Conservation (phyloP, 1,284 basidiomycete genomes). For the Gomphus bonarii region DNA sequence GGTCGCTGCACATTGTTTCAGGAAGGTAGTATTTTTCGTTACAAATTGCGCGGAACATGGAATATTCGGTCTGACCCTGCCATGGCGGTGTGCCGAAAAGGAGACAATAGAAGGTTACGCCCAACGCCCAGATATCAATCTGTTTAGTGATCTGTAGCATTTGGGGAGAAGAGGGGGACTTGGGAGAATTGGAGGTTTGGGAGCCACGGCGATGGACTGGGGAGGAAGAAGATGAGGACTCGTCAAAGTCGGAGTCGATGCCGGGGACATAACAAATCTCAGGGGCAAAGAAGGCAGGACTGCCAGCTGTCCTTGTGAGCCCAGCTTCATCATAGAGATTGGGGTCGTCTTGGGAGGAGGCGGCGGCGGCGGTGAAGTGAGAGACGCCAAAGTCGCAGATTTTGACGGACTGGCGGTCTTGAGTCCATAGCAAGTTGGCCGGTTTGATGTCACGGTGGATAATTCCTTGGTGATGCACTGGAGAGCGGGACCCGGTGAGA, state of each 20-base stretch:
- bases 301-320: conserved; percentile 89
- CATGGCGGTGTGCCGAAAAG: conserved; percentile 82
- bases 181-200: conserved; percentile 22
- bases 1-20: conserved; percentile 67
- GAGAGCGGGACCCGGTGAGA: conserved; percentile 1
- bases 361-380: conserved; percentile 62
- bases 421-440: conserved; percentile 88
- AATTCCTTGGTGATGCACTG: conserved; percentile 95
- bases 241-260: conserved; percentile 8
- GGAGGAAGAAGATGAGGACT: conserved; percentile 1
- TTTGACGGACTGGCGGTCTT: conserved; percentile 79
- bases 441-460: conserved; percentile 99
- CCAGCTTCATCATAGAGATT: conserved; percentile 79
- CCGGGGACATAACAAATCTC: conserved; percentile 44
- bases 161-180: conserved; percentile 23
- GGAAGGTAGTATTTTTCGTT: conserved; percentile 69
- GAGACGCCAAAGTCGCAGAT: conserved; percentile 98
- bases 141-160: conserved; percentile 82
- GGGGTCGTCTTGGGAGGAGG: conserved; percentile 37
- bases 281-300: conserved; percentile 95
- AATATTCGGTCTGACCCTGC: conserved; percentile 56
- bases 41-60: conserved; percentile 79
- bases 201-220: conserved; percentile 14
- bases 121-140: conserved; percentile 98
- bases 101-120: conserved; percentile 94